These are phyloP conservation scores for Ceratopteris richardii DNA, from an alignment of 75 land plant species.

Conservation along the genomic window DNA sequence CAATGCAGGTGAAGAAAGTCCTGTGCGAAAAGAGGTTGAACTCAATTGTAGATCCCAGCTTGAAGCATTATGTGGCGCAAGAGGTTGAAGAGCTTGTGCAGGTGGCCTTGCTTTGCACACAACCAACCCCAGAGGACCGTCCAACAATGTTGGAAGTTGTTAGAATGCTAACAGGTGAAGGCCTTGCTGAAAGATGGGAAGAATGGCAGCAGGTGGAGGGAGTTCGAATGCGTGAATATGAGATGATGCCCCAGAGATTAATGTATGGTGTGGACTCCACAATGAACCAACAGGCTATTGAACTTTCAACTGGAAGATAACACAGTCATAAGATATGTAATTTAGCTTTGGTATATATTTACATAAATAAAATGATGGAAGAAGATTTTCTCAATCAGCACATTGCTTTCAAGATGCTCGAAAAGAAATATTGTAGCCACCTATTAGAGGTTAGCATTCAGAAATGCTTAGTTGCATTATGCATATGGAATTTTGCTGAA, in stretches of 20 bases:
- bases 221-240: conserved; percentile 55
- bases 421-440: too few relatives aligned
- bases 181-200: conserved; percentile 86
- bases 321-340: too few relatives aligned
- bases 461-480: too few relatives aligned
- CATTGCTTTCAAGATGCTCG: too few relatives aligned
- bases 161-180: conserved; percentile 89
- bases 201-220: conserved; percentile 82
- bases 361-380: too few relatives aligned
- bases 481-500: too few relatives aligned
- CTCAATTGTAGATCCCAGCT: conserved; percentile 62
- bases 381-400: too few relatives aligned
- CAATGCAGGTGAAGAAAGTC: conserved; percentile 67
- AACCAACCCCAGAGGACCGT: conserved; percentile 68
- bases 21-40: conserved; percentile 64
- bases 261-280: conserved; percentile 66
- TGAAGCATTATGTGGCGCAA: conserved; percentile 43
- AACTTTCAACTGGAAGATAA: conserved; percentile 69
- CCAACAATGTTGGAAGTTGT: conserved; percentile 85
- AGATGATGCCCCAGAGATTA: conserved; percentile 54
- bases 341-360: too few relatives aligned
- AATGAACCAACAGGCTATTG: conserved; percentile 67
- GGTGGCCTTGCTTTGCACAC: conserved; percentile 86
- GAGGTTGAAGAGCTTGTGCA: conserved; percentile 82
- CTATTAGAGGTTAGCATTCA: too few relatives aligned